Percentiles rank a stretch among this genome's conserved stretches.
These are phyloP conservation scores for Terana coerulea DNA, from an alignment of 768 basidiomycete species.

Conservation along the genomic window DNA sequence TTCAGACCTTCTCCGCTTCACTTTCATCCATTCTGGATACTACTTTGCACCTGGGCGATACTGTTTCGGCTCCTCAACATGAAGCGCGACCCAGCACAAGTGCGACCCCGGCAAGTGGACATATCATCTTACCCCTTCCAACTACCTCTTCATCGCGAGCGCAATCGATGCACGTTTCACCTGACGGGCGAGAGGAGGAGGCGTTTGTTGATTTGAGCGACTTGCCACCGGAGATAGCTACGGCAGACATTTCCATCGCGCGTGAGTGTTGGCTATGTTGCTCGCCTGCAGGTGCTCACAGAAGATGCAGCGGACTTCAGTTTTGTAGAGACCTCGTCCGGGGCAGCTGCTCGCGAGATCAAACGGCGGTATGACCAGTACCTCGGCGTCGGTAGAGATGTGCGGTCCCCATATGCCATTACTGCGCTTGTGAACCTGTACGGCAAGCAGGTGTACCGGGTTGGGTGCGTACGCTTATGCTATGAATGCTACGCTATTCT, in stretches of 20 bases:
- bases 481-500: neutral
- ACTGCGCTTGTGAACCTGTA: conserved; percentile 82
- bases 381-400: conserved; percentile 59
- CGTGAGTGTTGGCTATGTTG: conserved; percentile 18
- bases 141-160: conserved; percentile 1
- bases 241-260: conserved; percentile 27
- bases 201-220: conserved; percentile 3
- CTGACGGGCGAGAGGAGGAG: conserved; percentile 6
- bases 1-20: neutral
- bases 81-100: neutral
- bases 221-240: conserved; percentile 24
- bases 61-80: neutral
- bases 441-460: conserved; percentile 72
- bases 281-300: conserved; percentile 6
- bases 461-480: conserved; percentile 57
- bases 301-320: conserved; percentile 56
- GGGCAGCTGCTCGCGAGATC: conserved; percentile 68
- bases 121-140: conserved; percentile 9
- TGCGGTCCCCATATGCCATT: conserved; percentile 76
- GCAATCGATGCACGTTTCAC: neutral
- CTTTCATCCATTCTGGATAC: conserved; percentile 5
- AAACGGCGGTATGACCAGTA: conserved; percentile 73
- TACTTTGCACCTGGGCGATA: neutral
- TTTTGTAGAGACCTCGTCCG: conserved; percentile 79
- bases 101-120: neutral